phyloP scores from a whole-genome alignment of 2,329 filamentous ascomycete species.

The Westerdykella ornata region DNA sequence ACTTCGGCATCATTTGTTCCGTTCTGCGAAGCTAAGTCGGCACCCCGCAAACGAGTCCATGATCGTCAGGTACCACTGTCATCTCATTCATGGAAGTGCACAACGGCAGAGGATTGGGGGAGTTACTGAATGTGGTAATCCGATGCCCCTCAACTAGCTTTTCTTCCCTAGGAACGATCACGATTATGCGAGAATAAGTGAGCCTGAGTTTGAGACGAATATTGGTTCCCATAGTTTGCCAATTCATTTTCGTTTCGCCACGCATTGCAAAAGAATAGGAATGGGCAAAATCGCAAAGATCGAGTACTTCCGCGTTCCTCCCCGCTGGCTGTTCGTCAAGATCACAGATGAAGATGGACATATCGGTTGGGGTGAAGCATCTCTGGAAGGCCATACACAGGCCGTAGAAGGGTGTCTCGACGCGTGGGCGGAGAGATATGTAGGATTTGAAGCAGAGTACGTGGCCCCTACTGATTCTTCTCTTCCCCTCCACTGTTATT shows the following conservation, averaged over 20 bases:
- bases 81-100: too few species aligned
- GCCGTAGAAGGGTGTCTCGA: slow-evolving; percentile 69
- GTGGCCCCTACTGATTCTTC: slow-evolving; percentile 7
- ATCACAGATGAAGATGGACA: slow-evolving; percentile 60
- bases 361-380: slow-evolving; percentile 68
- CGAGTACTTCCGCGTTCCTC: slow-evolving; percentile 68
- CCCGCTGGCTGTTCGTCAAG: slow-evolving; percentile 73
- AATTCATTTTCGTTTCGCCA: too few species aligned
- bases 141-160: too few species aligned
- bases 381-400: slow-evolving; percentile 65
- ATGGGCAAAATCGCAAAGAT: slow-evolving; percentile 61
- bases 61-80: too few species aligned
- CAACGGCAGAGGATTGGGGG: too few species aligned
- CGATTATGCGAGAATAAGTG: too few species aligned
- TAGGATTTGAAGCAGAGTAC: slow-evolving; percentile 65
- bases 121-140: too few species aligned
- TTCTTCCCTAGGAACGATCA: too few species aligned
- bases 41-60: background rate
- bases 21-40: background rate
- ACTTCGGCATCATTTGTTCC: background rate
- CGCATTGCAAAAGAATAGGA: too few species aligned
- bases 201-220: too few species aligned
- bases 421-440: slow-evolving; percentile 56
- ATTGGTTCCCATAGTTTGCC: too few species aligned
- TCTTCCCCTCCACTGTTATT: background rate